Base-by-base conservation (phyloP, 1,284 basidiomycete species). In the Waitea zeae region DNA sequence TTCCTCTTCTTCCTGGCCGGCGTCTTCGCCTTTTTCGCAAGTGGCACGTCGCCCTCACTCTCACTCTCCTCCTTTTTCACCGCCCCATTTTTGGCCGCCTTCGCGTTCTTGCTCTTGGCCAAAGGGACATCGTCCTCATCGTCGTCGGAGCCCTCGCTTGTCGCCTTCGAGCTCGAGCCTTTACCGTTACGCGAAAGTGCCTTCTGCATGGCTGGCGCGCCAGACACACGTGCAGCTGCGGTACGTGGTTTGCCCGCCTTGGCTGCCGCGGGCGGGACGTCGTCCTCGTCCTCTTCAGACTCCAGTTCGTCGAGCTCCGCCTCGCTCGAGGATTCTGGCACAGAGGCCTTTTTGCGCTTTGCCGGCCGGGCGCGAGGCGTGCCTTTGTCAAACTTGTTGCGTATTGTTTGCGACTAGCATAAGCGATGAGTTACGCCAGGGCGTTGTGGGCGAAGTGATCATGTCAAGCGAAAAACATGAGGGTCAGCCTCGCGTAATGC, bases 221-320 rank as follows among this genome's bases (percentile, higher is more conserved):
- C n/a, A n/a, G n/a, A n/a, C n/a, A n/a, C n/a, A n/a, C n/a, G n/a
- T n/a, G n/a, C n/a, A 7, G 59, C 53, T 34, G 56, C 52, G 19
- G 29, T 15, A 7, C 15, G 9, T 6, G 62, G 54, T 40, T 53
- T 54, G 24, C 55, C 59, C 14, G 75, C 74, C 18, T 77, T 77
- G 27, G 74, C 76, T 33, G 76, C 76, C 31, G 82, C 64, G 30
- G 77, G 77, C 17, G 57, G 58, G 41, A 81, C 76, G 42, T 79
- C 75, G n/a, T 76, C 76, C n/a, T n/a, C n/a, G n/a, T n/a, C n/a
- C n/a, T n/a, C n/a, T n/a, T n/a, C n/a, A n/a, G n/a, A n/a, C n/a
- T n/a, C n/a, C n/a, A n/a, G n/a, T n/a, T n/a, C n/a, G n/a, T n/a
- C n/a, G n/a, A n/a, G n/a, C n/a, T n/a, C n/a, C n/a, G n/a, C n/a